Evolutionary conservation across 1,284 basidiomycete genomes (phyloP), one percentile per base, ranked within the genome.

Genomic region (Puccinia coronata): DNA sequence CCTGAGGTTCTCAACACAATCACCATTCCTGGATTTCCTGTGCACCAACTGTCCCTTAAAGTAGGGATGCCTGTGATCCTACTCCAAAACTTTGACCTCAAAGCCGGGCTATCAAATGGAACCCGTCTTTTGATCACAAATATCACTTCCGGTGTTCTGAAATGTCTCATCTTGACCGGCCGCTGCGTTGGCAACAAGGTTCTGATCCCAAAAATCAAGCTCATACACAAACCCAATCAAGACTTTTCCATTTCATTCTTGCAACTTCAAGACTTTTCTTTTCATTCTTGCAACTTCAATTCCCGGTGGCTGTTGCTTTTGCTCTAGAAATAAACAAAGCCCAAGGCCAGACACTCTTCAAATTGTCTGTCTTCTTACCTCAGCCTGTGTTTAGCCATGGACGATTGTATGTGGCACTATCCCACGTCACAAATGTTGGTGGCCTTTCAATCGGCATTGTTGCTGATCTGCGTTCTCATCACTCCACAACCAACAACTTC

Each of bases 311-410:
- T 12, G 41, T 61, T 8, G 9, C 53, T 3, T 75, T 61, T 61
- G 73, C 53, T 6, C 14, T 75, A 20, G 47, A 55, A 41, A 75
- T 75, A 18, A 75, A 75, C 73, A 75, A 75, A 43, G 53, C 73
- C 4, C 73, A 61, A 43, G 73, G 73, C 1, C 55, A 75, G 31
- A 8, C 73, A 12, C 43, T 75, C 1, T 14, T 43, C 8, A 2
- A 23, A 25, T 55, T 75, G 5, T 18, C 53, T 6, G 20, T 75
- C 8, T 25, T n/a, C 34, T 25, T 75, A 14, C 14, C 36, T 18
- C 25, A 53, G 23, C 53, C 55, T 20, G 73, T 75, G 4, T 61
- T 61, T 75, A n/a, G 34, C 1, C 73, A 75, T 47, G 55, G 73
- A 36, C 53, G 63, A 41, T 20, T 75, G 1, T 75, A 75, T 61